phyloP scores from a whole-genome alignment of 805 yeast species.

The Sugiyamaella floridensis region DNA sequence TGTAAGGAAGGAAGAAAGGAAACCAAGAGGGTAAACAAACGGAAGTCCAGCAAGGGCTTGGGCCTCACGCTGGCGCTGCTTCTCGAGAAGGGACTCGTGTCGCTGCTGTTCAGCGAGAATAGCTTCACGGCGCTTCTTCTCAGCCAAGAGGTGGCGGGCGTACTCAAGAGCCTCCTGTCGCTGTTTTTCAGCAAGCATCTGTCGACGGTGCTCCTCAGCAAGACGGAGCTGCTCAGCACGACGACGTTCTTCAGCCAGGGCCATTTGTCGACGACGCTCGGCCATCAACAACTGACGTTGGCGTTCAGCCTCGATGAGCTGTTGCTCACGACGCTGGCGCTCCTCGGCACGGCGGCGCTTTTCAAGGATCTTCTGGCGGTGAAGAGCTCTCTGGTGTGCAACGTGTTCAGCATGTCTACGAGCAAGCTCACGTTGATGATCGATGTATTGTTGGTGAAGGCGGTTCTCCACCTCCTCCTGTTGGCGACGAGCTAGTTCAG shows the following conservation, averaged over 20 bases:
- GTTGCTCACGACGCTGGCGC: neutral
- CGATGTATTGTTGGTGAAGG: neutral
- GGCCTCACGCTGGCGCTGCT: constrained; percentile 1
- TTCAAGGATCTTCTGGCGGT: neutral
- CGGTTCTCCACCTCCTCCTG: neutral
- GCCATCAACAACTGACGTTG: neutral
- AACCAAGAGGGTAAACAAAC: neutral
- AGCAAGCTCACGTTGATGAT: neutral
- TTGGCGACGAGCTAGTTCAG: neutral
- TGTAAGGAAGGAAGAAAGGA: neutral
- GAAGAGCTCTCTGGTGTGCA: neutral
- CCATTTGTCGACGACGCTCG: neutral
- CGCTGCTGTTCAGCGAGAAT: neutral
- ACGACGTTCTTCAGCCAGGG: neutral
- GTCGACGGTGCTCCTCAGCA: constrained; percentile 10
- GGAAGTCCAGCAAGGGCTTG: neutral
- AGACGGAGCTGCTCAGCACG: constrained; percentile 8
- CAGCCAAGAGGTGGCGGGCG: neutral
- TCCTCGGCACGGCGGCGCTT: neutral
- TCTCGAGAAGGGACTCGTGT: neutral
- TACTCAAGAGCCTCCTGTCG: neutral
- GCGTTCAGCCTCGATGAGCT: neutral
- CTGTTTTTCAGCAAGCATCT: constrained; percentile 3
- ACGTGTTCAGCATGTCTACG: neutral
- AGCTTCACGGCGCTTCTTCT: constrained; percentile 1